Percentiles rank a stretch among this genome's conserved stretches.
Evolutionary conservation across 2,329 filamentous ascomycete species (phyloP).

Genomic region (Fusarium fujikuroi): DNA sequence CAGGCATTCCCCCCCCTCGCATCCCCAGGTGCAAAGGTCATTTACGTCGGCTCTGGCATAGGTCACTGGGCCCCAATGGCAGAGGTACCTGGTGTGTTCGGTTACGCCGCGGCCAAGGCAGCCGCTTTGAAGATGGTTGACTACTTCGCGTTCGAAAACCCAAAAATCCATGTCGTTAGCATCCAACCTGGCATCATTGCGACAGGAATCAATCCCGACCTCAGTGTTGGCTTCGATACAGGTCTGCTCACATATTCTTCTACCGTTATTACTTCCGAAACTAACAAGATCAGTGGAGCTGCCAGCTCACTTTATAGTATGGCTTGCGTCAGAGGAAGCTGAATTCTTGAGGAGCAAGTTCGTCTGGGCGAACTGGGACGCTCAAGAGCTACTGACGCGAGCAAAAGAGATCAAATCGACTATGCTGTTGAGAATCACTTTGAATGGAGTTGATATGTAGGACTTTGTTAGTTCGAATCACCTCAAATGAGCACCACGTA

Average conservation of each 20-base stretch:
- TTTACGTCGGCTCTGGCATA: constrained; percentile 38
- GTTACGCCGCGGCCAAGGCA: constrained; percentile 51
- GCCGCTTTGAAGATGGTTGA: constrained; percentile 51
- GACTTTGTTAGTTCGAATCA: neutral
- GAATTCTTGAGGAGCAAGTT: neutral
- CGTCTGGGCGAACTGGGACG: constrained; percentile 14
- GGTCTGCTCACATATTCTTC: neutral
- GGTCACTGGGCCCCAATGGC: constrained; percentile 35
- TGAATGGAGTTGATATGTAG: neutral
- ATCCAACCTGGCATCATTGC: constrained; percentile 56
- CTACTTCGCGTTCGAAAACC: constrained; percentile 50
- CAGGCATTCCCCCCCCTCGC: constrained; percentile 38
- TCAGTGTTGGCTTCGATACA: neutral
- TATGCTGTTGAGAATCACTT: neutral
- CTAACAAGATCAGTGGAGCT: neutral
- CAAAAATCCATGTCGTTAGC: constrained; percentile 49
- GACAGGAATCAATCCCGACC: constrained; percentile 47
- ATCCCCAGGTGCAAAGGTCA: constrained; percentile 24
- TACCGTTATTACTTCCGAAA: fast-evolving
- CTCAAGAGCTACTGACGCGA: neutral
- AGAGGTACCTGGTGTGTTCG: constrained; percentile 22
- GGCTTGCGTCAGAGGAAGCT: neutral
- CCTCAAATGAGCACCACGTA: fast-evolving
- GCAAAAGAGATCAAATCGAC: neutral
- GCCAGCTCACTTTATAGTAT: constrained; percentile 17